These are phyloP conservation scores for Neofusicoccum umdonicola DNA, from an alignment of 2,329 filamentous ascomycete genomes.

Conservation along the genomic window DNA sequence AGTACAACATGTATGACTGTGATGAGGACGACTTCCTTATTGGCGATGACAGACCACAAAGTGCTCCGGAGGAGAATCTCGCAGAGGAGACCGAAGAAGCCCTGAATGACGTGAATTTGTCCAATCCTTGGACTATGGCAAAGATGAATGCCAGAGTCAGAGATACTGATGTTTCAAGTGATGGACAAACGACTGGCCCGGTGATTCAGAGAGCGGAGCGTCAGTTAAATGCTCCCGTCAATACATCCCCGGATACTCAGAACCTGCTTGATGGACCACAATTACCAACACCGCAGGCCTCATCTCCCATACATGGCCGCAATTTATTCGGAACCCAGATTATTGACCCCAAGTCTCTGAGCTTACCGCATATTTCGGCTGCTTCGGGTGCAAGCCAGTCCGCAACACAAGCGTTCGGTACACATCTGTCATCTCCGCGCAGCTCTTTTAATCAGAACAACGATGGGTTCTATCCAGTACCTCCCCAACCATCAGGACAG, in stretches of 20 bases:
- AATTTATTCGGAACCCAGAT: not conserved
- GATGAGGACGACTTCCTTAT: conserved; percentile 34
- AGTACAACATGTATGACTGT: conserved; percentile 39
- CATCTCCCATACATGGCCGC: not conserved
- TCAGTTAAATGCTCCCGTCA: not conserved
- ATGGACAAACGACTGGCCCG: conserved; percentile 13
- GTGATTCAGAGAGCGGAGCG: conserved; percentile 22
- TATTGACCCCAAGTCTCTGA: not conserved
- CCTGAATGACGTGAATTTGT: conserved; percentile 25
- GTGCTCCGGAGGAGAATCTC: conserved; percentile 19
- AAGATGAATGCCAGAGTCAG: conserved; percentile 40
- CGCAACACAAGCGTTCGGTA: not conserved
- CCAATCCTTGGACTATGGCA: conserved; percentile 51
- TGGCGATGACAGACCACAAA: not conserved
- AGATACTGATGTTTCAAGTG: not conserved
- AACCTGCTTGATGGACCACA: not conserved
- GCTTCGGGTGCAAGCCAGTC: not conserved
- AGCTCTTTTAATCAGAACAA: not conserved
- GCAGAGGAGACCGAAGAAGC: conserved; percentile 30
- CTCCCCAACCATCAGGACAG: not conserved
- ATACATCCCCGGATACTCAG: conserved; percentile 17
- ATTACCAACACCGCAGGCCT: not conserved
- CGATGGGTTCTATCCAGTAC: not conserved
- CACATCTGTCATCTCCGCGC: not conserved
- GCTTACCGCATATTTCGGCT: not conserved